Evolutionary conservation across 768 basidiomycete genomes (phyloP), one percentile per base, ranked within the genome.

Genomic region (Rossbeevera mucosa): DNA sequence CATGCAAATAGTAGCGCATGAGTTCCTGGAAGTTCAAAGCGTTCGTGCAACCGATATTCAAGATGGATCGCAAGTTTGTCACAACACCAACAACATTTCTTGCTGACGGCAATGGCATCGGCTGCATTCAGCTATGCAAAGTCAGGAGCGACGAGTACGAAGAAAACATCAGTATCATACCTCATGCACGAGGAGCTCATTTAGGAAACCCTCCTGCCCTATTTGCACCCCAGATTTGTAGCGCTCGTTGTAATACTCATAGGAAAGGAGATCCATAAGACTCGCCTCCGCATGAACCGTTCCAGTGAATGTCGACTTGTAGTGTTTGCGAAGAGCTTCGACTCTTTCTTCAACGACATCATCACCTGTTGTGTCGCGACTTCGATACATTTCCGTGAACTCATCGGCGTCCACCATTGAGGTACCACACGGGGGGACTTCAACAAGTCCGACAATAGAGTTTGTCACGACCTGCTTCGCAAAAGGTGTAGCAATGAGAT

Each of bases 321-420:
- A 20, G 18, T 40, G 38, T 40, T 40, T 40, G 2, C 2, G 9
- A 6, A 40, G 18, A 20, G 7, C 8, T 11, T 13, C n/a, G 18
- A n/a, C 8, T 18, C 3, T 36, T 0, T n/a, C 4, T 18, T 9
- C 0, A n/a, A n/a, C n/a, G 7, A 36, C 4, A n/a, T n/a, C 16
- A n/a, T 36, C 33, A 16, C 7, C 36, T 5, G 4, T 5, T 18
- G 36, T n/a, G 4, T 38, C 36, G 2, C n/a, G 2, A 38, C 7
- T 38, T 18, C 18, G n/a, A 7, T 38, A 38, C n/a, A 38, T 18
- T 18, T 9, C 11, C 18, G 18, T 18, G 4, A 38, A 9, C 11
- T 38, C 36, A 18, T 38, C n/a, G 36, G 4, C 0, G 13, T 3
- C 18, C 14, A 38, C 14, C 18, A 21, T 21, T 2, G 20, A 40